Evolutionary conservation across 208 protist species (phyloP).

Genomic region (Vickermania spadyakhi): DNA sequence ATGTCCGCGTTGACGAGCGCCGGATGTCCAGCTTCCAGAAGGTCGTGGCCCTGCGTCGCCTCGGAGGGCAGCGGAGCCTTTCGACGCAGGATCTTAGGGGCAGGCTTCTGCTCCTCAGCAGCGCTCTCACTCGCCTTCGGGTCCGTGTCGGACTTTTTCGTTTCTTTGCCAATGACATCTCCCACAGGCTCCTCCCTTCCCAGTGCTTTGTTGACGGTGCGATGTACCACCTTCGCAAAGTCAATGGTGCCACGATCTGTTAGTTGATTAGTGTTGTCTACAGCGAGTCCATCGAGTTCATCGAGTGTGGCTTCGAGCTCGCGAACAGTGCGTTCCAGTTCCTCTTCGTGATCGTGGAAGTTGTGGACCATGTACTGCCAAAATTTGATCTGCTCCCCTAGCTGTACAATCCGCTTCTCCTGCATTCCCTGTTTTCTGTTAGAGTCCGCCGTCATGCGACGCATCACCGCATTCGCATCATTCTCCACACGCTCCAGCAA

Average conservation of each 20-base stretch:
- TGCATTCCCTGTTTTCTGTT: slow-evolving; percentile 86
- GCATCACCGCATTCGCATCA: slow-evolving; percentile 83
- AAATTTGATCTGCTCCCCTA: slow-evolving; percentile 86
- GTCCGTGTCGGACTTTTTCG: not conserved
- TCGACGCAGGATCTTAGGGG: slow-evolving; percentile 64
- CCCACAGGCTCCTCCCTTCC: slow-evolving; percentile 3
- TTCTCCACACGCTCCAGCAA: slow-evolving; percentile 79
- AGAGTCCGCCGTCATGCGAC: slow-evolving; percentile 73
- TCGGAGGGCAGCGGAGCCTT: slow-evolving; percentile 50
- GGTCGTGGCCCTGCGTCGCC: slow-evolving; percentile 44
- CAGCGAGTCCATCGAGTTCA: slow-evolving; percentile 67
- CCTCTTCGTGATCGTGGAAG: slow-evolving; percentile 88
- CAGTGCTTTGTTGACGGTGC: slow-evolving; percentile 19
- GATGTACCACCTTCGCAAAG: slow-evolving; percentile 38
- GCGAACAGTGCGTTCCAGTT: slow-evolving; percentile 62
- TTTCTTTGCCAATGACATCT: not conserved
- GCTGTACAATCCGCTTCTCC: slow-evolving; percentile 70
- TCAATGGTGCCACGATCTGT: slow-evolving; percentile 75
- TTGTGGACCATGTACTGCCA: slow-evolving; percentile 92
- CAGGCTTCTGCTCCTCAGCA: slow-evolving; percentile 3
- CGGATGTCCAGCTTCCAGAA: slow-evolving; percentile 73
- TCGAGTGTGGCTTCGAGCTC: slow-evolving; percentile 61
- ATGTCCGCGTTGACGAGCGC: slow-evolving; percentile 51
- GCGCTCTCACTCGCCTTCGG: not conserved
- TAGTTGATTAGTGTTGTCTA: slow-evolving; percentile 30